Evolutionary conservation across 148 eudicot species (phyloP).

Genomic region (Heliamphora exappendiculata): DNA sequence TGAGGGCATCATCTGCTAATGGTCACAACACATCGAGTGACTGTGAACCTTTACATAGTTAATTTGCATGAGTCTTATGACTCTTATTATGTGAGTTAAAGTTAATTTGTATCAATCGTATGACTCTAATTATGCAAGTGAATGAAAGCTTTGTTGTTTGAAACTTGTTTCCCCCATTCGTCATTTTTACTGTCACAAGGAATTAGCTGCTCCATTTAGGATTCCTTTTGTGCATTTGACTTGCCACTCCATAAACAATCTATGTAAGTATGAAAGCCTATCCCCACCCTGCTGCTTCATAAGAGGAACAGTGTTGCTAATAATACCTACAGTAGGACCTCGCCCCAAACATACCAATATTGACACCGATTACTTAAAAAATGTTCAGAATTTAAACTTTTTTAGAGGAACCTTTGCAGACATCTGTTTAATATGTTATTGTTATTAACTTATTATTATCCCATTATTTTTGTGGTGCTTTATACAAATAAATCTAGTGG

Average conservation of each 20-base stretch:
- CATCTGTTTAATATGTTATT: neutral
- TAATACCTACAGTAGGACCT: too few species aligned
- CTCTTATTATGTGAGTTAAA: neutral
- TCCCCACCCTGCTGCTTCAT: neutral
- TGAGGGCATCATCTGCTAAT: neutral
- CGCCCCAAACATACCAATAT: too few species aligned
- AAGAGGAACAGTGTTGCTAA: neutral
- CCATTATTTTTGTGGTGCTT: neutral
- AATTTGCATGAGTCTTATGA: neutral
- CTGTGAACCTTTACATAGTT: neutral
- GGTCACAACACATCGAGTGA: neutral
- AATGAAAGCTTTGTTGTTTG: neutral
- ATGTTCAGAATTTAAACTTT: neutral
- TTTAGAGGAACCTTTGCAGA: neutral
- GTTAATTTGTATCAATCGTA: too few species aligned
- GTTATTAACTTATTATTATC: neutral
- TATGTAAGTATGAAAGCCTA: slow-evolving; percentile 3
- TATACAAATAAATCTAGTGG: too few species aligned
- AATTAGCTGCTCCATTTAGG: neutral
- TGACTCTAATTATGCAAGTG: neutral
- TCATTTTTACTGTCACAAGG: neutral
- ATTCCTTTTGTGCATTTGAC: neutral
- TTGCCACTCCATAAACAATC: neutral
- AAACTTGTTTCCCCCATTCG: neutral
- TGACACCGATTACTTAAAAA: neutral